Evolutionary conservation across 225 moss, liverwort and hornwort species (phyloP).

Genomic region (Marchantia polymorpha): DNA sequence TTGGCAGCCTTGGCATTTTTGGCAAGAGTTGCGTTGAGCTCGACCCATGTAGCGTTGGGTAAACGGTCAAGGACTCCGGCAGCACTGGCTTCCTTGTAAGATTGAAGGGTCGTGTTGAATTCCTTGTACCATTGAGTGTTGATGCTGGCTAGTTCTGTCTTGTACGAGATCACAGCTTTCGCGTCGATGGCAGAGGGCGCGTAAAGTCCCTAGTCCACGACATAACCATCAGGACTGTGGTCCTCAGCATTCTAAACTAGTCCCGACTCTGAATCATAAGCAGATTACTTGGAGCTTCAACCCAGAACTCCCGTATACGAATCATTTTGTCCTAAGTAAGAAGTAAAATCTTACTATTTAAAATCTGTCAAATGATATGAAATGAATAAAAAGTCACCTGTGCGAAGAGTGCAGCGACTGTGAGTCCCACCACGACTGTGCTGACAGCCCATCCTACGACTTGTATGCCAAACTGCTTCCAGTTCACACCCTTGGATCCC

Average conservation of each 20-base stretch:
- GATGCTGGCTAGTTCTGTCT: background rate
- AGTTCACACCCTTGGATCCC: conserved; percentile 24
- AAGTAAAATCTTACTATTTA: background rate
- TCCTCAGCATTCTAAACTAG: background rate
- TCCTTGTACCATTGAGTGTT: too few relatives aligned
- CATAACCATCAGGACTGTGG: background rate
- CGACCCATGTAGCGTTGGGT: background rate
- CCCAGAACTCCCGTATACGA: background rate
- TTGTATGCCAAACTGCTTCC: conserved; percentile 29
- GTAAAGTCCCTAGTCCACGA: background rate
- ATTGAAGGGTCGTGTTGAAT: too few relatives aligned
- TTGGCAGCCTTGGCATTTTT: background rate
- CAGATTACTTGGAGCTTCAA: background rate
- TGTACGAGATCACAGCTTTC: background rate
- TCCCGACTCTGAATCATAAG: background rate
- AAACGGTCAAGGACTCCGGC: background rate
- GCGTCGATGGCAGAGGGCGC: background rate
- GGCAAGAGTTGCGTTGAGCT: background rate
- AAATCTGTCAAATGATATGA: background rate
- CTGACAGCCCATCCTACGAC: conserved; percentile 27
- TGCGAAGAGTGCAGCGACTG: conserved; percentile 30
- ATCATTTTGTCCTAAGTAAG: background rate
- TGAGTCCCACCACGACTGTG: conserved; percentile 22
- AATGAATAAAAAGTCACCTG: background rate
- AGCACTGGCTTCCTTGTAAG: too few relatives aligned